Conservation (phyloP, 192 early-diverging fungal genomes). For the Coemansia erecta region DNA sequence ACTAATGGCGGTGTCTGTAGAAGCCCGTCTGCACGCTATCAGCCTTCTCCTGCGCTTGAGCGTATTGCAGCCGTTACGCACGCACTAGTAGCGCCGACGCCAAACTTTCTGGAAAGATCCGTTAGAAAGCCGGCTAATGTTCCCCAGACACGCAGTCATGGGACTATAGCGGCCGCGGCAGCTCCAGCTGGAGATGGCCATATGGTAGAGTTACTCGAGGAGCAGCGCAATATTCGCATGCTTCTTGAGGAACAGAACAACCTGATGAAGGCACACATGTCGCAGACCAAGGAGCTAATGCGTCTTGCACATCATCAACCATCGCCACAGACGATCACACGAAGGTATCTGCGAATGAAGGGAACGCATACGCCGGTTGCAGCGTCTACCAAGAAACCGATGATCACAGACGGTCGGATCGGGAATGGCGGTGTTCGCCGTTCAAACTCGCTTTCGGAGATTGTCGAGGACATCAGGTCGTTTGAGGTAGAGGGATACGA, state of each 20-base stretch:
- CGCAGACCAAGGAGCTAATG: slow-evolving; percentile 49
- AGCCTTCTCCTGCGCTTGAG: slow-evolving; percentile 1
- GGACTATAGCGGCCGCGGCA: neutral
- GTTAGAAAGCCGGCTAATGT: no score
- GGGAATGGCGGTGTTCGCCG: slow-evolving; percentile 15
- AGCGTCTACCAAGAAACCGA: slow-evolving; percentile 2
- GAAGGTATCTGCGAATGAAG: slow-evolving; percentile 45
- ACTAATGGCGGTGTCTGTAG: neutral
- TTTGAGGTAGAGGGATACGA: slow-evolving; percentile 53
- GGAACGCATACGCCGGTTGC: slow-evolving; percentile 36
- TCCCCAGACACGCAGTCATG: neutral
- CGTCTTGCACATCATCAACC: slow-evolving; percentile 31
- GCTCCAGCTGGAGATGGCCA: neutral
- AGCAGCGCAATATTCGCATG: slow-evolving; percentile 45
- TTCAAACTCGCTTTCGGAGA: slow-evolving; percentile 48
- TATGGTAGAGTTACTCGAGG: slow-evolving; percentile 37
- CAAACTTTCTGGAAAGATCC: neutral
- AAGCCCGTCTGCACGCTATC: neutral
- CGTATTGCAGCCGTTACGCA: slow-evolving; percentile 20
- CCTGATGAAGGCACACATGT: slow-evolving; percentile 41
- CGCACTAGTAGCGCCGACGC: slow-evolving; percentile 5
- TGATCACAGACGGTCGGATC: neutral
- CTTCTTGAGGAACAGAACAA: slow-evolving; percentile 46
- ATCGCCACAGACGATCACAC: slow-evolving; percentile 42
- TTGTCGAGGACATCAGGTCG: slow-evolving; percentile 41